These are phyloP conservation scores for Penicillium oxalicum DNA, from an alignment of 2,329 filamentous ascomycete species.

Conservation along the genomic window DNA sequence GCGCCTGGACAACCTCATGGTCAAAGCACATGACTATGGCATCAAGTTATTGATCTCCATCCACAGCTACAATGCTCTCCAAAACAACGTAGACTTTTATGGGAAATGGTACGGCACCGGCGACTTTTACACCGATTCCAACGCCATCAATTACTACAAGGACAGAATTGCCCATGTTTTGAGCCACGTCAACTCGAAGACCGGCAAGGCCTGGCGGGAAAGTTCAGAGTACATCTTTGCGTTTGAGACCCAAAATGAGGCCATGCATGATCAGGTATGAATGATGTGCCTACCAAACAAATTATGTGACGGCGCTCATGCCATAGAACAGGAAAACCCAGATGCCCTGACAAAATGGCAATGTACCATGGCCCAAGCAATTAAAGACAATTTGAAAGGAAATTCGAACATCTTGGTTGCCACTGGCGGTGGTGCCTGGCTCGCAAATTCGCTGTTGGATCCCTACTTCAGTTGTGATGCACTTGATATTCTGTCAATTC, in stretches of 20 bases:
- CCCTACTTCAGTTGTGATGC: background rate
- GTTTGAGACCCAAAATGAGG: conserved; percentile 2
- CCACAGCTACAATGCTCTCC: conserved; percentile 1
- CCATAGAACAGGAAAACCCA: background rate
- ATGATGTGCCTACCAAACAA: no score
- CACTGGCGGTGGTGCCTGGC: conserved; percentile 1
- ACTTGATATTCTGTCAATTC: conserved; percentile 3
- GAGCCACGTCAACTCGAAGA: background rate
- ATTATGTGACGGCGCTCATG: background rate
- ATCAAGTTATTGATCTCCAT: conserved; percentile 3
- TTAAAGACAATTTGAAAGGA: background rate
- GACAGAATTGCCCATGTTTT: conserved; percentile 1
- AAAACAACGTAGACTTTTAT: background rate
- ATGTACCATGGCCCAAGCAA: conserved; percentile 3
- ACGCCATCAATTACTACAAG: conserved; percentile 1
- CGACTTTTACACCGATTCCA: conserved; percentile 2
- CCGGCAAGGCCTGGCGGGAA: background rate
- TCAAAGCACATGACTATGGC: conserved; percentile 1
- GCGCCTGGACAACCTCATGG: conserved; percentile 1
- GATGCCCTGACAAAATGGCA: conserved; percentile 1
- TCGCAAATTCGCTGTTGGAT: background rate
- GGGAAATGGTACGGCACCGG: conserved; percentile 3
- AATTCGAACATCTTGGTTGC: conserved; percentile 1
- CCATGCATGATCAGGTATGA: conserved; percentile 3
- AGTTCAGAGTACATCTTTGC: conserved; percentile 4